Percentiles rank a stretch among this genome's conserved stretches.
These are phyloP conservation scores for Echinosophora koreensis DNA, from an alignment of 306 rosid species.

Conservation along the genomic window DNA sequence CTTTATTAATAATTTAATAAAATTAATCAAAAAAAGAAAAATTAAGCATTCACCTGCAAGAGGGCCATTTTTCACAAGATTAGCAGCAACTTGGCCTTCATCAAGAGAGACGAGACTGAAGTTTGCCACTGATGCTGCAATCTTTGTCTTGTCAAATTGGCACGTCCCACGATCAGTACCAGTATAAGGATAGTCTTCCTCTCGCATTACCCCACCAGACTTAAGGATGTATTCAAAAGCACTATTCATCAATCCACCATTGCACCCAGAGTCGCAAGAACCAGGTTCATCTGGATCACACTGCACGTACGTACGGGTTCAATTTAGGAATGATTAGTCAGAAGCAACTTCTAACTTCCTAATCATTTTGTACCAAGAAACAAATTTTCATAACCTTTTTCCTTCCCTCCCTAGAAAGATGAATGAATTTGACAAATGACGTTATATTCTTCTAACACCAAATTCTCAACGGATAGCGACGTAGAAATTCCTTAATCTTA, in stretches of 20 bases:
- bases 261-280: conserved; percentile 83
- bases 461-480: too few species aligned
- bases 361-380: too few species aligned
- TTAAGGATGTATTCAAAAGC: conserved; percentile 78
- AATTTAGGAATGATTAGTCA: background rate
- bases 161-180: conserved; percentile 66
- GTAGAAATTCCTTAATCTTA: too few species aligned
- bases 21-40: background rate
- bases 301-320: conserved; percentile 45
- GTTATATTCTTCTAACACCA: too few species aligned
- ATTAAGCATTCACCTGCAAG: conserved; percentile 58
- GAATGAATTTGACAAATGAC: too few species aligned
- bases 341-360: background rate
- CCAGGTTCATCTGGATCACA: conserved; percentile 78
- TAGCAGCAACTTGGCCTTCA: conserved; percentile 78
- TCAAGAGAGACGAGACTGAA: conserved; percentile 76
- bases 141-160: conserved; percentile 72
- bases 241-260: conserved; percentile 82
- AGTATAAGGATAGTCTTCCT: conserved; percentile 76
- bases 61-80: conserved; percentile 77
- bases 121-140: conserved; percentile 77
- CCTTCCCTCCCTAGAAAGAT: too few species aligned
- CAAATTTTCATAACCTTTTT: too few species aligned
- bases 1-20: background rate
- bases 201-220: conserved; percentile 79